These are phyloP conservation scores for Lasiodiplodia sp. DNA, from an alignment of 2,329 filamentous ascomycete species.

Conservation along the genomic window DNA sequence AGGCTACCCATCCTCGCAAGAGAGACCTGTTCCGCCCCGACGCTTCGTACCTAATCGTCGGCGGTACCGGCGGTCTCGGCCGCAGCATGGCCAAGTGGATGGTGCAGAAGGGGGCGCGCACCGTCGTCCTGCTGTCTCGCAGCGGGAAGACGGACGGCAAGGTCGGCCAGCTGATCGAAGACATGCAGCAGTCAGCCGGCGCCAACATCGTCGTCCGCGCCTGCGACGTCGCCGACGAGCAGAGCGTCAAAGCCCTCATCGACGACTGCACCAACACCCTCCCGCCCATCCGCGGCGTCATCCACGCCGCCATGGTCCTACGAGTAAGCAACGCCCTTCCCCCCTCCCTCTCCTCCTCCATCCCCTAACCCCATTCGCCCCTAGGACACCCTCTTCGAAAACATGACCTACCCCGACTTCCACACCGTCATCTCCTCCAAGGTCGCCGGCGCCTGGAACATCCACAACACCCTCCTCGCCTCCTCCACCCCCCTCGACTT, in stretches of 20 bases:
- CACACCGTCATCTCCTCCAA: slow-evolving; percentile 36
- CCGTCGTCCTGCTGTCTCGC: slow-evolving; percentile 37
- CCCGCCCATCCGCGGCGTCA: slow-evolving; percentile 37
- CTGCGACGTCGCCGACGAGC: slow-evolving; percentile 27
- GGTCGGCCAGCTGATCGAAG: slow-evolving; percentile 10
- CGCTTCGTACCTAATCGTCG: slow-evolving; percentile 40
- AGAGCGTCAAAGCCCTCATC: slow-evolving; percentile 2
- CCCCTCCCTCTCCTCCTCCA: too few relatives aligned
- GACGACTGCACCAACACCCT: background rate
- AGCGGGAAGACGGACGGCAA: slow-evolving; percentile 20
- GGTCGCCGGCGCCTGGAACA: slow-evolving; percentile 38
- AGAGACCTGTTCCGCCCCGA: slow-evolving; percentile 31
- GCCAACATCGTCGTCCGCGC: slow-evolving; percentile 16
- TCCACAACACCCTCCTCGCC: slow-evolving; percentile 33
- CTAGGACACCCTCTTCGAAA: slow-evolving; percentile 25
- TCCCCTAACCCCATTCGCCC: background rate
- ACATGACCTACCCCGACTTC: slow-evolving; percentile 33
- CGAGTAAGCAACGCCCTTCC: slow-evolving; percentile 32
- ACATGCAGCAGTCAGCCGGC: background rate
- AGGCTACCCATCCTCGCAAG: slow-evolving; percentile 18
- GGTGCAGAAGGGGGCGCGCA: slow-evolving; percentile 37
- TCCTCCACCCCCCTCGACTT: slow-evolving; percentile 37
- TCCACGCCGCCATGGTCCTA: slow-evolving; percentile 41
- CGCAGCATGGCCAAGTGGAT: slow-evolving; percentile 40
- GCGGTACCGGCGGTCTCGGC: slow-evolving; percentile 41